These are phyloP conservation scores for Styphnolobium japonicum DNA, from an alignment of 306 rosid species.

Conservation along the genomic window DNA sequence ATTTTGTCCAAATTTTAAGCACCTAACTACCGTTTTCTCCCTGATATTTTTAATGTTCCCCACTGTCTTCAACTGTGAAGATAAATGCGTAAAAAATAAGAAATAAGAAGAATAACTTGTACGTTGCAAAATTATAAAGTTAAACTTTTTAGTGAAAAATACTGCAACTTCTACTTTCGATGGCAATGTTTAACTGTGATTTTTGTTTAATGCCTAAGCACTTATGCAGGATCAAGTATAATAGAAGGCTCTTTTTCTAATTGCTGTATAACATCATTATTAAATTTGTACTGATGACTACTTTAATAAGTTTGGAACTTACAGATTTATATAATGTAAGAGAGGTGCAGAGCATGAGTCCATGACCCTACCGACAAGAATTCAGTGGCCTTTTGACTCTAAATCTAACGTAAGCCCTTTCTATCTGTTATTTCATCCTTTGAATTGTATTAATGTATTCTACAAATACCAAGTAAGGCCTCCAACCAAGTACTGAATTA, in stretches of 20 bases:
- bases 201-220: neutral
- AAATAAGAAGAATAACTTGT: neutral
- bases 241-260: neutral
- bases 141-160: neutral
- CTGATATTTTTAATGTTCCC: neutral
- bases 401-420: neutral
- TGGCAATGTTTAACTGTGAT: neutral
- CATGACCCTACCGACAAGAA: neutral
- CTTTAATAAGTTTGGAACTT: neutral
- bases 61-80: slow-evolving; percentile 13
- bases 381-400: neutral
- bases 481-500: slow-evolving; percentile 8
- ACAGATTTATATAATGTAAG: neutral
- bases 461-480: neutral
- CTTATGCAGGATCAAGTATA: neutral
- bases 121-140: neutral
- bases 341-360: neutral
- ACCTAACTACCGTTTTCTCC: slow-evolving; percentile 53
- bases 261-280: neutral
- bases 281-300: neutral
- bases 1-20: slow-evolving; percentile 55
- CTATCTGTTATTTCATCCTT: neutral
- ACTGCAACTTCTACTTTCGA: neutral
- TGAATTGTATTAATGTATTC: neutral
- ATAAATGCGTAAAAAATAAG: slow-evolving; percentile 29